Evolutionary conservation across 1,139 yeast genomes (phyloP), one percentile per base, ranked within the genome.

Genomic region (Geotrichum candidum): DNA sequence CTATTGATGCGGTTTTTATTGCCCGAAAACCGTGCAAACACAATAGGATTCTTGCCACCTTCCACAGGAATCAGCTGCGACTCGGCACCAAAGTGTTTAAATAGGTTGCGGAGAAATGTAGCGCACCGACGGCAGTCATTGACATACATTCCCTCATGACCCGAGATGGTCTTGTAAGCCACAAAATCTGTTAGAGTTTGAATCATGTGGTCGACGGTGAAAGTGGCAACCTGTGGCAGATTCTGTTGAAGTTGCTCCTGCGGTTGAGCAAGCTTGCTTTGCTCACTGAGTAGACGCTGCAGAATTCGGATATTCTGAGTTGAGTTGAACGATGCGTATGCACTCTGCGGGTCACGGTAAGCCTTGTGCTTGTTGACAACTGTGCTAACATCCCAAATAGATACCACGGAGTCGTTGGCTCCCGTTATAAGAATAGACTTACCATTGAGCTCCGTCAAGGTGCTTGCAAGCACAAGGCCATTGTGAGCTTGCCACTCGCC

Each of bases 61-160:
- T 82, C 80, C 2, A 90, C 90, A 0, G 97, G 91, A 23, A 92
- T 72, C 33, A 91, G 74, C 65, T 84, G 82, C 0, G 96, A 82
- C 23, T 82, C 78, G 0, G 96, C 97, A 2, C 98, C 97, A 65
- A 89, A 78, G 52, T 79, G 82, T 56, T 82, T 80, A 60, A 91
- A 79, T 35, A 92, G 74, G 62, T 83, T 82, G 50, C 84, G 80
- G 63, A 94, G 74, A 67, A 81, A 89, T 55, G 86, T 85, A 0
- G 98, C 97, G 77, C 99, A 94, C 54, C 87, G 83, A 64, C 97
- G 83, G 6, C 95, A 87, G 55, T 91, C 96, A 66, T 88, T 89
- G 68, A 88, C 80, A 70, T 82, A 86, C 53, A 79, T 72, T 22
- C 83, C 83, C 0, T 90, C 90, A 56, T 80, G 81, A 66, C 86